Evolutionary conservation across 169 alveolate species (phyloP).

Genomic region (Plasmodium reichenowi): DNA sequence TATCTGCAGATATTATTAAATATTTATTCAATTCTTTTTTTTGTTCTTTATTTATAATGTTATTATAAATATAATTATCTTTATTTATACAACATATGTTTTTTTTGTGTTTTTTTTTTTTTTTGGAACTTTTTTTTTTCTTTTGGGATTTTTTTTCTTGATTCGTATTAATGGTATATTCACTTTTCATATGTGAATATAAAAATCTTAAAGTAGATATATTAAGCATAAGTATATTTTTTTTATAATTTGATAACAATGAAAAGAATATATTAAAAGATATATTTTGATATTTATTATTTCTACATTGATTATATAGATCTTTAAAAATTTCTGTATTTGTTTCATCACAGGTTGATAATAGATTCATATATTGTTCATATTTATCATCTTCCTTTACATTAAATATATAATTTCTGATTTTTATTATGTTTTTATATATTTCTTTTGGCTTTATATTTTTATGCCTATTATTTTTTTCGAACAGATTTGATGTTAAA

Average conservation of each 20-base stretch:
- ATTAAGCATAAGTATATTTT: constrained; percentile 42
- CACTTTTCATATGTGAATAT: constrained; percentile 54
- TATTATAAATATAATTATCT: background rate
- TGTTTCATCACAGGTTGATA: too few relatives aligned
- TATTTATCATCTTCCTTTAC: background rate
- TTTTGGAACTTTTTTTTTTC: constrained; percentile 7
- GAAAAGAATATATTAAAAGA: constrained; percentile 32
- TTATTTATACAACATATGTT: constrained; percentile 15
- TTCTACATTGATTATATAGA: background rate
- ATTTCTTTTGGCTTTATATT: background rate
- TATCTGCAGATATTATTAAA: constrained; percentile 61
- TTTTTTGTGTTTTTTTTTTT: constrained; percentile 3
- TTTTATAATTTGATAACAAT: constrained; percentile 25
- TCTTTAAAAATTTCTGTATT: too few relatives aligned
- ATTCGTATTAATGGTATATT: background rate
- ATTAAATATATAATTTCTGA: constrained; percentile 38
- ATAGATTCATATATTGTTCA: too few relatives aligned
- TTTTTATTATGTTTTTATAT: constrained; percentile 29
- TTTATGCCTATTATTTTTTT: constrained; percentile 14
- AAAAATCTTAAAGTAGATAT: constrained; percentile 59
- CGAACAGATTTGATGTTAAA: constrained; percentile 59
- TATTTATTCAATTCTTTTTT: constrained; percentile 49
- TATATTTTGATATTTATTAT: background rate
- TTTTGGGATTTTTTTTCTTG: background rate
- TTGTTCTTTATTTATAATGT: constrained; percentile 50